Conservation (phyloP, 495 filamentous ascomycete species). For the Penicillium atrosanguineum region DNA sequence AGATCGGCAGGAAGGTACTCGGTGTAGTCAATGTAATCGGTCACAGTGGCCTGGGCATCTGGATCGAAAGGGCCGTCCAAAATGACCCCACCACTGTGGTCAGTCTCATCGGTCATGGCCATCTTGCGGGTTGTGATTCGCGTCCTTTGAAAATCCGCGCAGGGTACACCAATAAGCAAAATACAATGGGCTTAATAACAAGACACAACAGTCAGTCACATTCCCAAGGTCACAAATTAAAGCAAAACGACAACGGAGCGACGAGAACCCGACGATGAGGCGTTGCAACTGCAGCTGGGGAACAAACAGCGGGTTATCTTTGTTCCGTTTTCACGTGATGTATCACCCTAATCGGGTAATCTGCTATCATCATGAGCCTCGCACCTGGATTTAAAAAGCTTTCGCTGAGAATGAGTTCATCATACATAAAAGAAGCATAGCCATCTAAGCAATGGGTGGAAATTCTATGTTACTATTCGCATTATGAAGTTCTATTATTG, state of each 20-base stretch:
- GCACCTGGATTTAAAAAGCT: background rate
- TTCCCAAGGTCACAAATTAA: background rate
- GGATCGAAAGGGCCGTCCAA: constrained; percentile 64
- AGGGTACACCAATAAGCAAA: background rate
- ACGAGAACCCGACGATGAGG: background rate
- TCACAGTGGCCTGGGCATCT: constrained; percentile 90
- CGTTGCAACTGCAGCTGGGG: background rate
- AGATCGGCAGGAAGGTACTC: constrained; percentile 96
- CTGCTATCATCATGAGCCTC: background rate
- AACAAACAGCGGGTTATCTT: background rate
- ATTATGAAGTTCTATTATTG: too few relatives aligned
- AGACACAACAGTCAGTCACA: background rate
- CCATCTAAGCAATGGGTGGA: too few relatives aligned
- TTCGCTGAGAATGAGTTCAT: too few relatives aligned
- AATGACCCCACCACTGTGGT: constrained; percentile 47
- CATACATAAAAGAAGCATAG: too few relatives aligned
- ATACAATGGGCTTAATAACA: background rate
- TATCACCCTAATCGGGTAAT: background rate
- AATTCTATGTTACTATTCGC: too few relatives aligned
- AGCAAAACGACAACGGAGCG: background rate
- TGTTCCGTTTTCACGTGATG: background rate
- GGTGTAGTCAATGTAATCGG: constrained; percentile 94
- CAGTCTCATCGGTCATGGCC: constrained; percentile 37
- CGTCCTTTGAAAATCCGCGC: constrained; percentile 3
- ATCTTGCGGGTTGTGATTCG: constrained; percentile 16